Conservation (phyloP, 2,329 filamentous ascomycete genomes). For the Monosporascus sp. region DNA sequence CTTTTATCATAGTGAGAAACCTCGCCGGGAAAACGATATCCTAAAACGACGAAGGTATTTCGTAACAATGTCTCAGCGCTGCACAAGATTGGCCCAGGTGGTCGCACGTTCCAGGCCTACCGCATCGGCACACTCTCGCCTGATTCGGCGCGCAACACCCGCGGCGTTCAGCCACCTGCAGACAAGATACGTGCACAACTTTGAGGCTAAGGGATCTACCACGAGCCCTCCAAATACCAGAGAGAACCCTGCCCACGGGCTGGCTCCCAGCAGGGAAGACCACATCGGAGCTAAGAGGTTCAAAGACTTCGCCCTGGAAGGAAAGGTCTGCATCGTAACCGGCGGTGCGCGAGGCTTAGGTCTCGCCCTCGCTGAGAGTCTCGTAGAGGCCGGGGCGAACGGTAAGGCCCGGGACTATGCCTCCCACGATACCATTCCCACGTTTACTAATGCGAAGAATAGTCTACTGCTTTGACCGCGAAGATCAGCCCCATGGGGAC, state of each 20-base stretch:
- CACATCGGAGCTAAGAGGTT: constrained; percentile 35
- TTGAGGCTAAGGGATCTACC: constrained; percentile 1
- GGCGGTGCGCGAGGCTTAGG: constrained; percentile 69
- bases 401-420: constrained; percentile 30
- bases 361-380: constrained; percentile 66
- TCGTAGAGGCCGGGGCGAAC: constrained; percentile 69
- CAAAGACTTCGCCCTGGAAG: constrained; percentile 65
- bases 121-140: neutral
- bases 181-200: constrained; percentile 2
- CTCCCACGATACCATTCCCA: too few species aligned
- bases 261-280: constrained; percentile 12
- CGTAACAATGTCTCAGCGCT: neutral
- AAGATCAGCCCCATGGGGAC: constrained; percentile 45
- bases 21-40: too few species aligned
- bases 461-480: constrained; percentile 55
- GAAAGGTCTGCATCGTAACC: constrained; percentile 64
- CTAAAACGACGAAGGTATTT: neutral
- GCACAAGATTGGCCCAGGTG: neutral
- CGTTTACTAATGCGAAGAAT: constrained; percentile 4
- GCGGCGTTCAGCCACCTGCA: neutral
- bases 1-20: too few species aligned
- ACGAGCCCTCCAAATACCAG: constrained; percentile 19
- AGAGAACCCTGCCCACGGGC: constrained; percentile 18
- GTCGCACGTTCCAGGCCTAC: neutral
- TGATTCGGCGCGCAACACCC: neutral